Base-by-base conservation (phyloP, 2,329 filamentous ascomycete genomes). In the Aureobasidium vineae region DNA sequence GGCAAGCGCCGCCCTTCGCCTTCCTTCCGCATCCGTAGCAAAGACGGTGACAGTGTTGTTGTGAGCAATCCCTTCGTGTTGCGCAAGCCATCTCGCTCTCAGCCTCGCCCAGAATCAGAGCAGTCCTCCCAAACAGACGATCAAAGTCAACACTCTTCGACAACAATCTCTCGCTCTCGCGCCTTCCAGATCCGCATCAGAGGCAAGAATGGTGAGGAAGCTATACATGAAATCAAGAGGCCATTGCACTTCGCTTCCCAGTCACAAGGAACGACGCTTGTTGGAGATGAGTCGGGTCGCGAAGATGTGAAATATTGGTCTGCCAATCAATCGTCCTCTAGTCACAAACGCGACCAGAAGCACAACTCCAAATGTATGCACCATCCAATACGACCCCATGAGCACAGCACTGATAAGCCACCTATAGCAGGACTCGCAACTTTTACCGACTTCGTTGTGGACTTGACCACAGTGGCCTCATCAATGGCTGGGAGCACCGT, bases 151-250 rank as follows among this genome's bases (percentile, higher is more conserved):
- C 8, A n/a, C 19, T 53, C 49, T 45, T 43, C 61, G 19, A 28
- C 40, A 4, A 31, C 61, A 19, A 2, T 23, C 5, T 13, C 49
- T 26, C 40, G 21, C 47, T 33, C 49, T 19, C 40, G 38, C 40
- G 31, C 49, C 19, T 64, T 43, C 38, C 56, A 43, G 5, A 41
- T 69, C 28, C 69, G 68, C 3, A 71, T 72, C 36, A 60, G 63
- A 5, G 67, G 67, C 57, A 72, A 70, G 53, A 68, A 68, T 49
- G 72, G 70, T 23, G 63, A 70, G 26, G 71, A 72, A 61, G 67
- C 68, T n/a, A 66, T 70, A 33, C 60, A 70, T 13, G 40, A 66
- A 21, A 54, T 64, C 26, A 43, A 26, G 16, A 53, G 61, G 36
- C 61, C 61, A 2, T n/a, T 64, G 28, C n/a, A 49, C 38, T 64